These are phyloP conservation scores for Fusarium bactridioides DNA, from an alignment of 2,329 filamentous ascomycete species.

Conservation along the genomic window DNA sequence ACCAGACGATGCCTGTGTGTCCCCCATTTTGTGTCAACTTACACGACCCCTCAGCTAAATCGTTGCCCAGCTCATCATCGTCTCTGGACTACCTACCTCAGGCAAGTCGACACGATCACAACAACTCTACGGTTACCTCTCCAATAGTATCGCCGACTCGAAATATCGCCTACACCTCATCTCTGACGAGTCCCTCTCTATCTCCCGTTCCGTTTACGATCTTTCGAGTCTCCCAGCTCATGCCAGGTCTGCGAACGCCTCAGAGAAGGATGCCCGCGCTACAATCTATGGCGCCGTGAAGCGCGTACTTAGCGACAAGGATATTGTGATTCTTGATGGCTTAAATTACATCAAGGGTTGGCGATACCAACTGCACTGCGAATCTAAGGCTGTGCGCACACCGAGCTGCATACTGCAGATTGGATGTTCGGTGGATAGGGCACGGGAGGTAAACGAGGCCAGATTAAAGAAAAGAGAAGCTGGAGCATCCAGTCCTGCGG, in stretches of 20 bases:
- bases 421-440: slow-evolving; percentile 62
- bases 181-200: slow-evolving; percentile 74
- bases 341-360: slow-evolving; percentile 92
- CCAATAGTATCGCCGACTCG: slow-evolving; percentile 59
- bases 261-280: slow-evolving; percentile 84
- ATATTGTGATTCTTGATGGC: slow-evolving; percentile 81
- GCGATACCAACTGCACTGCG: slow-evolving; percentile 86
- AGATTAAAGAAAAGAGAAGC: slow-evolving; percentile 52
- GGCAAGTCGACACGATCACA: slow-evolving; percentile 72
- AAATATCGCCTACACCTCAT: slow-evolving; percentile 76
- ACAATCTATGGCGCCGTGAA: slow-evolving; percentile 81
- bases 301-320: slow-evolving; percentile 73
- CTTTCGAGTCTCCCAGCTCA: slow-evolving; percentile 65
- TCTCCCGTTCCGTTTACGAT: slow-evolving; percentile 76
- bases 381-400: slow-evolving; percentile 81
- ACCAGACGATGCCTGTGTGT: slow-evolving; percentile 39
- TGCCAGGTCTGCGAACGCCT: slow-evolving; percentile 73
- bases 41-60: slow-evolving; percentile 17
- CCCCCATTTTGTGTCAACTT: neutral
- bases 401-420: slow-evolving; percentile 77
- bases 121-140: slow-evolving; percentile 72
- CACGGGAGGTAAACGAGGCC: slow-evolving; percentile 66
- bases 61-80: slow-evolving; percentile 65
- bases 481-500: neutral
- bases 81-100: slow-evolving; percentile 72